Base-by-base conservation (phyloP, 331 rosid species). In the Spiraea crenata region DNA sequence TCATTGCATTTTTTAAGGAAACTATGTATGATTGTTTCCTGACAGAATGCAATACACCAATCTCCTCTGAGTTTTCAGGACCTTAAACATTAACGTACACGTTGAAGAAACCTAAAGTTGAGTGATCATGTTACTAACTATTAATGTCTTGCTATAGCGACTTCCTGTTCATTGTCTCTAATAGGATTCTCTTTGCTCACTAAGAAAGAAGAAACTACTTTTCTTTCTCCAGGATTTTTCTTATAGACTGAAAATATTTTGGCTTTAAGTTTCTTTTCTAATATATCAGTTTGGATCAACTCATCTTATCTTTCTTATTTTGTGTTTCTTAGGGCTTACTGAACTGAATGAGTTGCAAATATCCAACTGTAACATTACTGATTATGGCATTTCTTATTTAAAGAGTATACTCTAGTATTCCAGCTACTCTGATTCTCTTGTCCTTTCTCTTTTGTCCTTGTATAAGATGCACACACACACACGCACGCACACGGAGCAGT, bases 281-380 rank as follows among this genome's bases (percentile, higher is more conserved):
- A 40, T 56, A 63, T 40, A 34, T 25, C 13, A 25, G 13, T 63
- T 4, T 31, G 19, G 37, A 40, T 46, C 15, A 72, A 52, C 35
- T 49, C 46, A 76, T 75, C 57, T 75, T 70, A 60, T 75, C 66
- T 31, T 57, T 15, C 46, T 20, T 39, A 46, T 72, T 34, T 35
- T 47, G 4, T 80, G 48, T 77, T 80, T 76, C 69, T 76, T 83
- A 89, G 96, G 82, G 64, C 85, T 89, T 73, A 34, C 65, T 52
- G 87, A 74, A 57, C 81, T 89, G 39, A 83, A 83, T 79, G 96
- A 89, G 81, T 78, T 89, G 55, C 85, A 77, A 54, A 66, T 86
- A 57, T 85, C 87, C 81, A 85, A 85, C 81, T 77, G 83, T 67
- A 74, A 82, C 57, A 55, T 89, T 67, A 79, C 90, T 52, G 92